A percentile compares a stretch with the other conserved stretches of the same genome.
Conservation (phyloP, 306 rosid species). For the Rubus idaeus region DNA sequence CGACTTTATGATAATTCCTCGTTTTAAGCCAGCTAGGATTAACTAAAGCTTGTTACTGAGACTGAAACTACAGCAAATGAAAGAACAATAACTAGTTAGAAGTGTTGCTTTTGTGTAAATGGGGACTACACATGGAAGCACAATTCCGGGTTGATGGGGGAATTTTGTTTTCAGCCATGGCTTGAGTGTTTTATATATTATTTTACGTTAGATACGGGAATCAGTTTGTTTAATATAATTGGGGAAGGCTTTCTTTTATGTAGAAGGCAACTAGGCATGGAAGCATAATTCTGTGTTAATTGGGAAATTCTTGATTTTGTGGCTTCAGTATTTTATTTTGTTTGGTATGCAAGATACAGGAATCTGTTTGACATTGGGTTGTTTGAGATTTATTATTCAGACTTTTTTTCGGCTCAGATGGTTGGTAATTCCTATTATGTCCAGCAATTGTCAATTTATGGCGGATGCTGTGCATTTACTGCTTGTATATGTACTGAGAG, state of each 20-base stretch:
- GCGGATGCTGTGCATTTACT: background rate
- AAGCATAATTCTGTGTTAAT: background rate
- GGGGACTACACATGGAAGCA: background rate
- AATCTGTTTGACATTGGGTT: background rate
- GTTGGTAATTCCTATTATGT: background rate
- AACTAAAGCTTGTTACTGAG: too few relatives aligned
- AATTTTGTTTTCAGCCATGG: background rate
- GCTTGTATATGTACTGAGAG: background rate
- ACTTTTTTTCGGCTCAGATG: background rate
- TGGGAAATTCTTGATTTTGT: background rate
- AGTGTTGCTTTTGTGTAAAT: background rate
- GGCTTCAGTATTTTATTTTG: background rate
- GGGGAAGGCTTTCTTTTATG: background rate
- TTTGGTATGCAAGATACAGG: background rate
- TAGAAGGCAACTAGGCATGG: background rate
- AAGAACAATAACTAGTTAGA: background rate
- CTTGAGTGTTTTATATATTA: background rate
- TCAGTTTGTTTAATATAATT: background rate
- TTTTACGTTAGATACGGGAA: background rate
- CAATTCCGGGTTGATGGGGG: too few relatives aligned
- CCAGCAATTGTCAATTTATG: background rate
- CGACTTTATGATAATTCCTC: background rate
- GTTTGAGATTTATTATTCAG: background rate
- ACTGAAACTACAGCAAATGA: background rate
- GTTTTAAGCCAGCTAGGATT: background rate